Evolutionary conservation across 225 moss, liverwort and hornwort genomes (phyloP), one percentile per base, ranked within the genome.

Genomic region (Thuidium tamariscinum): DNA sequence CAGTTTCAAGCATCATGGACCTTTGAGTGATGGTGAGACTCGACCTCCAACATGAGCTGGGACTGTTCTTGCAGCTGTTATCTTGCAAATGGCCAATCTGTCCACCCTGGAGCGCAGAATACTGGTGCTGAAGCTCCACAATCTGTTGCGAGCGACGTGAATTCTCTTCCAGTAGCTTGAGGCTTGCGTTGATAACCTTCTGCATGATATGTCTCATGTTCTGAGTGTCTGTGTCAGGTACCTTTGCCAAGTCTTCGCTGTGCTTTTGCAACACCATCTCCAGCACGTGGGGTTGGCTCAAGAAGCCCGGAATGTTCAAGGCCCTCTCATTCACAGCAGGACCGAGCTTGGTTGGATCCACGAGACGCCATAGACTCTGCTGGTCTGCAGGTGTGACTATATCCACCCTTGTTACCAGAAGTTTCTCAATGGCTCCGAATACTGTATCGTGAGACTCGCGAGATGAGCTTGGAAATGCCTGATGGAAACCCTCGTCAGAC

Each of bases 141-240:
- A 97, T 94, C 89, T 97, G 96, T 79, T 92, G 91, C 9, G 96
- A 97, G 37, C 96, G 93, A 63, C 95, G 90, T 11, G 96, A 94
- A 83, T 96, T 97, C 81, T 97, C 96, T 87, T 96, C 96, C 86
- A 97, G 85, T 8, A 97, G 91, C 85, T 96, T 97, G 85, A 97
- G 88, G 89, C 96, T 97, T 41, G 97, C 97, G 70, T 96, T 96
- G 74, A 97, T 97, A 82, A 97, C 97, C 88, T 97, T 96, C 84
- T 96, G 96, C 96, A 96, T 94, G 79, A 96, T 96, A n/a, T 93
- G 94, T 75, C 96, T 89, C 85, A 97, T 87, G 66, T 95, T 96
- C 63, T 92, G 90, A 74, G 94, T 95, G 79, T 95, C 97, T 49
- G 92, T 89, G 70, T 95, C 94, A 5, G 96, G 93, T 82, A 94